phyloP scores from a whole-genome alignment of 2,329 filamentous ascomycete genomes.

The Diaporthe nobilis region DNA sequence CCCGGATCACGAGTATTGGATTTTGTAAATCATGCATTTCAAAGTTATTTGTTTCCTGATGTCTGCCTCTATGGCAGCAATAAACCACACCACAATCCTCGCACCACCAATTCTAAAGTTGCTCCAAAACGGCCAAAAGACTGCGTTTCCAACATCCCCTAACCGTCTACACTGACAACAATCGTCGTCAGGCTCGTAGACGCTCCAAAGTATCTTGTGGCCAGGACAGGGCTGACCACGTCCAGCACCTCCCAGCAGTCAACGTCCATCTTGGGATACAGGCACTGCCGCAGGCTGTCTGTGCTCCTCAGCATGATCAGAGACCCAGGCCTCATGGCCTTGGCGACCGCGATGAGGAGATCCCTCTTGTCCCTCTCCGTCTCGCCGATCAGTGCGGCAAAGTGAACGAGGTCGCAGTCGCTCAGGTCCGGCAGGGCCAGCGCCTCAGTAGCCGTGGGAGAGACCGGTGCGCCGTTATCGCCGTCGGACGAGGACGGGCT shows the following conservation, averaged over 20 bases:
- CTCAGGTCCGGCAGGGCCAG: neutral
- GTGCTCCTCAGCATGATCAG: conserved; percentile 36
- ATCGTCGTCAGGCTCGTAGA: conserved; percentile 35
- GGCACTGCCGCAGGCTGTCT: conserved; percentile 33
- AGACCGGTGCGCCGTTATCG: neutral
- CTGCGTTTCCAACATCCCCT: neutral
- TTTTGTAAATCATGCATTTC: neutral
- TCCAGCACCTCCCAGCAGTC: conserved; percentile 30
- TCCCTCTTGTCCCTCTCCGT: conserved; percentile 36
- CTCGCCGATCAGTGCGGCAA: conserved; percentile 33
- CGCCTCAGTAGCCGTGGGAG: neutral
- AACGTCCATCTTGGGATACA: conserved; percentile 37
- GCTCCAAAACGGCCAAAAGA: neutral
- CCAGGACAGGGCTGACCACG: conserved; percentile 31
- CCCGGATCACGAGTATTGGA: no score
- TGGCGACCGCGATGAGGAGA: conserved; percentile 31
- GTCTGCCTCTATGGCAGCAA: neutral
- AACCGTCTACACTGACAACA: conserved; percentile 35
- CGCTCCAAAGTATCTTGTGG: conserved; percentile 33
- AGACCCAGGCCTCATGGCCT: conserved; percentile 20
- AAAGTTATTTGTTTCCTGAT: neutral
- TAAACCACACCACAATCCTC: neutral
- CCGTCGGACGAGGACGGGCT: neutral
- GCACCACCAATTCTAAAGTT: neutral
- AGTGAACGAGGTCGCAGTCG: conserved; percentile 35